These are phyloP conservation scores for Myxozyma vanderwaltii DNA, from an alignment of 805 yeast genomes.

Conservation along the genomic window DNA sequence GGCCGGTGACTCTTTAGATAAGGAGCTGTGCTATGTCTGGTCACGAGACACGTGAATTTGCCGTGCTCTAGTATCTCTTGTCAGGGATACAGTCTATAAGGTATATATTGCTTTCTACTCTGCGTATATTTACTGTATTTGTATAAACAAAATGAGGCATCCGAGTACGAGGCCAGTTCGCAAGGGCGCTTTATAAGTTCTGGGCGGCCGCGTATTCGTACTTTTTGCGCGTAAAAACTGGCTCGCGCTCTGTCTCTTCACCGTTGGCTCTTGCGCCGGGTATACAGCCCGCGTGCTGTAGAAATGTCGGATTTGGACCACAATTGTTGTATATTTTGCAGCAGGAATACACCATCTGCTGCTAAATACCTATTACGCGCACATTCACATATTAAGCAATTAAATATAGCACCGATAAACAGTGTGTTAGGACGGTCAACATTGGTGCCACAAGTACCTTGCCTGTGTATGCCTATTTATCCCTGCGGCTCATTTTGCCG, in stretches of 20 bases:
- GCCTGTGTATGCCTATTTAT: neutral
- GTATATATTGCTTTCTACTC: no score
- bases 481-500: neutral
- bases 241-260: conserved; percentile 5
- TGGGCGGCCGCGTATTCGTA: conserved; percentile 1
- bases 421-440: no score
- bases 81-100: no score
- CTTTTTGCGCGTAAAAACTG: neutral
- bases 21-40: neutral
- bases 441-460: neutral
- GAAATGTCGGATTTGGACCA: neutral
- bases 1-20: neutral
- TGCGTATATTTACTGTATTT: no score
- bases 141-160: neutral
- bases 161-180: neutral
- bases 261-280: conserved; percentile 4
- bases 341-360: no score
- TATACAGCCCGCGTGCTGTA: neutral
- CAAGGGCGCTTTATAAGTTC: neutral
- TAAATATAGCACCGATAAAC: no score
- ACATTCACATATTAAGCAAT: no score
- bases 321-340: no score
- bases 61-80: neutral
- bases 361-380: no score
- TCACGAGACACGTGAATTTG: no score